Conservation (phyloP, 768 basidiomycete species). For the Sarcodon aspratus region DNA sequence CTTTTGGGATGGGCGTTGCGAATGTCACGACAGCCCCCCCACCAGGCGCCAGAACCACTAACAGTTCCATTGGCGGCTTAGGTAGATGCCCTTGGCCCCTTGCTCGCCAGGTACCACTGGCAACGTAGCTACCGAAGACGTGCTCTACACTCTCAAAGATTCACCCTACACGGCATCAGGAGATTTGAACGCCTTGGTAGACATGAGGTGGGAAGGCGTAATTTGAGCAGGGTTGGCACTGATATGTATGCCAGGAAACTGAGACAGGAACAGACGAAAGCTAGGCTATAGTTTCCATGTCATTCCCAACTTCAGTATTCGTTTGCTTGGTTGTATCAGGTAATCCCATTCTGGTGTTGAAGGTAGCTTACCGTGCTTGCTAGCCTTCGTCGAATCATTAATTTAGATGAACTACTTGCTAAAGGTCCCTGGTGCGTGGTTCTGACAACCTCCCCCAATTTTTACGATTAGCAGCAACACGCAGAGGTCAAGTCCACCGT, state of each 20-base stretch:
- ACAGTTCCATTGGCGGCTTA: constrained; percentile 77
- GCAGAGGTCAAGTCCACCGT: no score
- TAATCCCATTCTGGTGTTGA: background rate
- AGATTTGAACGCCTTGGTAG: constrained; percentile 58
- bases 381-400: background rate
- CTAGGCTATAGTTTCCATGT: constrained; percentile 5
- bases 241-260: constrained; percentile 48
- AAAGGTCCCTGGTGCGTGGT: no score
- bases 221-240: constrained; percentile 65
- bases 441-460: no score
- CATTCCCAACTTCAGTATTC: no score
- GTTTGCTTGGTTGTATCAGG: background rate
- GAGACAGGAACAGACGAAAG: constrained; percentile 19
- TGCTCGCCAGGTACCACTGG: constrained; percentile 95
- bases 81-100: constrained; percentile 94
- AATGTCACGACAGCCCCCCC: constrained; percentile 65
- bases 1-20: constrained; percentile 72
- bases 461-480: no score
- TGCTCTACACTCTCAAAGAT: constrained; percentile 70
- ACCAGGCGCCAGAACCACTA: constrained; percentile 71
- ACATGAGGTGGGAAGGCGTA: constrained; percentile 56
- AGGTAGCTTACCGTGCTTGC: background rate
- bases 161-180: constrained; percentile 48
- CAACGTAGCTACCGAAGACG: constrained; percentile 89
- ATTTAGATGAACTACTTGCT: no score